phyloP scores from a whole-genome alignment of 2,329 filamentous ascomycete genomes.

The Fusarium cyanostomum region DNA sequence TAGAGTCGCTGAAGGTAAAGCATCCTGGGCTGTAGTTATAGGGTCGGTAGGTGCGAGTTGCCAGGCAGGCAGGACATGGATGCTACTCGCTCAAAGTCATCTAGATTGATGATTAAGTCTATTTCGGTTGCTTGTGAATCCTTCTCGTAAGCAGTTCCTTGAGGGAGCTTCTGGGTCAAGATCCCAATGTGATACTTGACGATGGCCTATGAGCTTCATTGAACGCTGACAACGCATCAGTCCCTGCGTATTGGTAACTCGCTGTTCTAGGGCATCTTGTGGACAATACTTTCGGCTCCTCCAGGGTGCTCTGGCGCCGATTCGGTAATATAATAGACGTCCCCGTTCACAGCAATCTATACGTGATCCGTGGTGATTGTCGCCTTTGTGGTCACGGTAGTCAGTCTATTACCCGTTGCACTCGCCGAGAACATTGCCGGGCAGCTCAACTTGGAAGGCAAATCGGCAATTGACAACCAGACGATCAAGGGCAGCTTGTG shows the following conservation, averaged over 20 bases:
- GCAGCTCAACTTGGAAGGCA: too few species aligned
- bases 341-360: slow-evolving; percentile 8
- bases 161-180: too few species aligned
- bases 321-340: slow-evolving; percentile 12
- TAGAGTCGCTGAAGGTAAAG: too few species aligned
- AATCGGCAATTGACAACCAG: too few species aligned
- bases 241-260: slow-evolving; percentile 5
- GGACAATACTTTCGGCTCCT: slow-evolving; percentile 4
- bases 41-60: too few species aligned
- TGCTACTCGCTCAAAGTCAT: not conserved
- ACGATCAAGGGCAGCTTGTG: too few species aligned
- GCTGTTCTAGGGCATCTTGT: too few species aligned
- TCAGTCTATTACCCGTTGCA: not conserved
- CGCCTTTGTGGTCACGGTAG: not conserved
- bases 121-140: not conserved
- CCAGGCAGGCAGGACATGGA: too few species aligned
- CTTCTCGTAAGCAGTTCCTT: too few species aligned
- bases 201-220: slow-evolving; percentile 8
- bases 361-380: not conserved
- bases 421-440: too few species aligned
- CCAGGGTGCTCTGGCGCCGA: slow-evolving; percentile 11
- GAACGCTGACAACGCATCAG: slow-evolving; percentile 6
- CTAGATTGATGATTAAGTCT: not conserved
- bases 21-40: too few species aligned
- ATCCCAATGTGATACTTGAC: not conserved